phyloP scores from a whole-genome alignment of 2,329 filamentous ascomycete species.

The Pseudogymnoascus sp. region DNA sequence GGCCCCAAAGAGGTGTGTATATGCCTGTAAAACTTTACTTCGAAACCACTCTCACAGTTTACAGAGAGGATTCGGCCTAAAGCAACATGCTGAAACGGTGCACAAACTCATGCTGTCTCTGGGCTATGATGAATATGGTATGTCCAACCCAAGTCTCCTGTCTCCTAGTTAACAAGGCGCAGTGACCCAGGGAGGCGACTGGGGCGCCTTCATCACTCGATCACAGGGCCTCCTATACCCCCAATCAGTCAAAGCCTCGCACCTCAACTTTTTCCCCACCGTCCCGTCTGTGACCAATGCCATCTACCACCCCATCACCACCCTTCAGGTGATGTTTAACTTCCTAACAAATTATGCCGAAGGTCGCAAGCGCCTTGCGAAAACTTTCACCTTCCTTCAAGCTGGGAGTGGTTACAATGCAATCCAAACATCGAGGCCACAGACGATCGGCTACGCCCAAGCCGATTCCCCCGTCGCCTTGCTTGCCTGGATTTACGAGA shows the following conservation, averaged over 20 bases:
- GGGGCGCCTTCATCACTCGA: slow-evolving; percentile 59
- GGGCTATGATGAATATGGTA: slow-evolving; percentile 50
- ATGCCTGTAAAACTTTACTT: background rate
- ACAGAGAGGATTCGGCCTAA: slow-evolving; percentile 47
- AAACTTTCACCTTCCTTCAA: slow-evolving; percentile 31
- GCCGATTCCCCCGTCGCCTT: slow-evolving; percentile 62
- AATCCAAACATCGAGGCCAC: slow-evolving; percentile 54
- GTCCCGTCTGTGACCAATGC: background rate
- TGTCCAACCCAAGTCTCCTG: background rate
- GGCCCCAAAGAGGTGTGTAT: slow-evolving; percentile 19
- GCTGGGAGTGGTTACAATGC: slow-evolving; percentile 27
- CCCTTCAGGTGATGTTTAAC: slow-evolving; percentile 1
- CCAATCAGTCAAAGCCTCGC: slow-evolving; percentile 45
- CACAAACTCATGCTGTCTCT: slow-evolving; percentile 62
- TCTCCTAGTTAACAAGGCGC: background rate
- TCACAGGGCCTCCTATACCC: slow-evolving; percentile 51
- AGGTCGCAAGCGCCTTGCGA: background rate
- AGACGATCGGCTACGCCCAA: slow-evolving; percentile 62
- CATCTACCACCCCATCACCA: slow-evolving; percentile 3
- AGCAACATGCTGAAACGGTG: slow-evolving; percentile 53
- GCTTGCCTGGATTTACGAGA: slow-evolving; percentile 74
- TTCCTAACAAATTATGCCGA: background rate
- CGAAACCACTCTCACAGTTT: slow-evolving; percentile 13
- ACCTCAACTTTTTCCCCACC: slow-evolving; percentile 28
- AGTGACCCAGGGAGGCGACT: slow-evolving; percentile 58